Evolutionary conservation across 164 flowering plant genomes (phyloP), one percentile per base, ranked within the genome.

Genomic region (Echeveria elegans): DNA sequence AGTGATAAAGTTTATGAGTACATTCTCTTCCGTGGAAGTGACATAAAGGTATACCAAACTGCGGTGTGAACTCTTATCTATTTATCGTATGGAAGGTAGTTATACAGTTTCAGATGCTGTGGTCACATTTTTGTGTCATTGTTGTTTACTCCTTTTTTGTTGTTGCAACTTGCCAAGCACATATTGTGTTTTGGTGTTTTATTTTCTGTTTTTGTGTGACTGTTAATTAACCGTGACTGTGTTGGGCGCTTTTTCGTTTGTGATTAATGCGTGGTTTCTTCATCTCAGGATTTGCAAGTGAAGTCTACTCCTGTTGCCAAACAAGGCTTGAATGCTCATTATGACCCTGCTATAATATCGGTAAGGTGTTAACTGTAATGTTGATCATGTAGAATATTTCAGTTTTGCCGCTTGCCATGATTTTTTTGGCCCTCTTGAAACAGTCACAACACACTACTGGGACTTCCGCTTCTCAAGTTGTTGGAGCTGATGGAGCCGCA

Each of bases 21-120:
- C 79, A 90, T 90, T 70, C 73, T 90, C 64, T 90, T 90, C 72
- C 87, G 92, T 52, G 97, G 94, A 60, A 86, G 84, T 77, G 97
- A 90, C 71, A 88, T 90, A 69, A 90, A 88, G 90, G 97, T 87
- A 77, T n/a, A n/a, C n/a, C n/a, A n/a, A n/a, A n/a, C n/a, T n/a
- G n/a, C n/a, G n/a, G n/a, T n/a, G n/a, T n/a, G n/a, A n/a, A n/a
- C n/a, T n/a, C n/a, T n/a, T n/a, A n/a, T n/a, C n/a, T n/a, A n/a
- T n/a, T n/a, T n/a, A n/a, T n/a, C n/a, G n/a, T n/a, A n/a, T n/a
- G n/a, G n/a, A n/a, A n/a, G n/a, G n/a, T n/a, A n/a, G n/a, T n/a
- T n/a, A n/a, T n/a, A n/a, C n/a, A n/a, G n/a, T n/a, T n/a, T n/a
- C n/a, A n/a, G n/a, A n/a, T n/a, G n/a, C n/a, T n/a, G n/a, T n/a